Evolutionary conservation across 1,284 basidiomycete species (phyloP), one percentile per base, ranked within the genome.

Genomic region (Naganishia sp.): DNA sequence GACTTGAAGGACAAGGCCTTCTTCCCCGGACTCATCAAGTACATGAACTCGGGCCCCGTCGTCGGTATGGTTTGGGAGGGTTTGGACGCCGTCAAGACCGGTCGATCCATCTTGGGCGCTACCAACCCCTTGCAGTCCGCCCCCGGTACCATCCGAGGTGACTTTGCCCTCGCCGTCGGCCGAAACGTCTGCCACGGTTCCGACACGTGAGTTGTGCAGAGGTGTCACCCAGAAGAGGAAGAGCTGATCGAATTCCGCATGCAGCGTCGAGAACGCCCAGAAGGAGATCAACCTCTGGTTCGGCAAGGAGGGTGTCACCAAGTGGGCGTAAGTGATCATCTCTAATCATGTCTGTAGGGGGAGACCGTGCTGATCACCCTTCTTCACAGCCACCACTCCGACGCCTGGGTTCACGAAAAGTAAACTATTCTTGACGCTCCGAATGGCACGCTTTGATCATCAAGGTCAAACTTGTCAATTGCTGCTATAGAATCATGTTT

Each of bases 11-110:
- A 84, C 75, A 95, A 94, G 86, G 75, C 86, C 65, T 97, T 97
- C 88, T 97, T 96, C 88, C 89, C 90, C 72, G 88, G 89, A 72
- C 82, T 97, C 75, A 88, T 95, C 85, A 88, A 87, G 79, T 96
- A 96, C 86, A 82, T 97, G 94, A 86, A 87, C 66, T 87, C 91
- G 70, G 95, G 95, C 71, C 95, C 95, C 74, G 95, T 99, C 74
- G 89, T 96, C 76, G 91, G 86, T 77, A 96, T 97, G 88, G 95
- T 95, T 76, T 97, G 93, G 87, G 86, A 97, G 83, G 95, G 95
- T 74, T 88, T 94, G 75, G 92, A 96, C 79, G 92, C 92, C 73
- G 93, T 96, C 84, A 95, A 95, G 77, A 93, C 90, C 70, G 94
- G 94, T 74, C 92, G 94, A 82, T 85, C 81, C 79, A 93, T 98